Percentiles rank a stretch among this genome's conserved stretches.
Evolutionary conservation across 768 basidiomycete genomes (phyloP).

Genomic region (Boletus coccyginus): DNA sequence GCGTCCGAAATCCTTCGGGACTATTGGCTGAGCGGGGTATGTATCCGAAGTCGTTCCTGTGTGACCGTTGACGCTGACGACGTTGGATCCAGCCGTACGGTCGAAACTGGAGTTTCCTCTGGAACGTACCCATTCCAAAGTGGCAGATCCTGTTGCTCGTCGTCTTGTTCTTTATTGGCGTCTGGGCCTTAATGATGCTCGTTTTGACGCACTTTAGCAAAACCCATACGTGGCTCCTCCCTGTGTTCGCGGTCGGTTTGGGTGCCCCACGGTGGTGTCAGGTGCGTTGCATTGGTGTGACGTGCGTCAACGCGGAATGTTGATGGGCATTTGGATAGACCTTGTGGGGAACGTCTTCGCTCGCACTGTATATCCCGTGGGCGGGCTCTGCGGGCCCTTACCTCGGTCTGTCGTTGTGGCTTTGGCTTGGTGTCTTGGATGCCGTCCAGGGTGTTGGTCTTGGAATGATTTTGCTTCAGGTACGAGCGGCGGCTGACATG

Average conservation of each 20-base stretch:
- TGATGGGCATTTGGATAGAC: slow-evolving; percentile 45
- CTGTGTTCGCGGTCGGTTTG: slow-evolving; percentile 92
- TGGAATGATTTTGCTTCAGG: slow-evolving; percentile 85
- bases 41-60: slow-evolving; percentile 26
- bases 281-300: slow-evolving; percentile 34
- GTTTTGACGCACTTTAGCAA: slow-evolving; percentile 86
- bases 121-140: slow-evolving; percentile 78
- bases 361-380: slow-evolving; percentile 94
- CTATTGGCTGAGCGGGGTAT: slow-evolving; percentile 85
- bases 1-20: slow-evolving; percentile 89
- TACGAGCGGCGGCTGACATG: slow-evolving; percentile 1
- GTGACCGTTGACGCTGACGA: slow-evolving; percentile 7
- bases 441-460: slow-evolving; percentile 93
- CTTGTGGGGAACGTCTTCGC: slow-evolving; percentile 93
- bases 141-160: slow-evolving; percentile 83
- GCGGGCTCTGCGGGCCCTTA: slow-evolving; percentile 84
- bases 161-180: slow-evolving; percentile 78
- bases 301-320: background rate
- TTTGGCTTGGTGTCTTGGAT: slow-evolving; percentile 94
- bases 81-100: slow-evolving; percentile 66
- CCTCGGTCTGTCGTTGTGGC: slow-evolving; percentile 85
- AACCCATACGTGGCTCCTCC: slow-evolving; percentile 92
- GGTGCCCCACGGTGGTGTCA: slow-evolving; percentile 96
- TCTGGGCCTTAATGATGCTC: slow-evolving; percentile 76
- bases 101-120: slow-evolving; percentile 93